Base-by-base conservation (phyloP, 2,329 filamentous ascomycete genomes). In the Aspergillus sergii region DNA sequence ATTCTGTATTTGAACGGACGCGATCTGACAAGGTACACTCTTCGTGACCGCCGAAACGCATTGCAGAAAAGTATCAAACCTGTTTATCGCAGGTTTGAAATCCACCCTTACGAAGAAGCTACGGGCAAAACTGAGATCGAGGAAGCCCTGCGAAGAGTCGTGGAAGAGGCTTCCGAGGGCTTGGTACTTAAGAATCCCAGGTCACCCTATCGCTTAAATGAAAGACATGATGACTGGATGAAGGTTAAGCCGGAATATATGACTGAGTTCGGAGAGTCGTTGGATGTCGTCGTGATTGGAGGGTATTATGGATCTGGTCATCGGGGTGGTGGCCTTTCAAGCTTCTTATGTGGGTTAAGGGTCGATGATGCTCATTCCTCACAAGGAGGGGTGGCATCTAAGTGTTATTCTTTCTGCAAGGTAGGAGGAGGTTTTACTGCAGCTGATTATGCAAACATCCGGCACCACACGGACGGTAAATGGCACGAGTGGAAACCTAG, bases 181-280 rank as follows among this genome's bases (percentile, higher is more conserved):
- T 83, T 98, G 0, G 93, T 99, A 0, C 81, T 98, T 58, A 99
- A 99, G 81, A 98, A 97, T 66, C 95, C 95, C 9, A 85, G 90
- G 6, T 96, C 94, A 0, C 85, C 88, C 72, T 99, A 99, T 75
- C 86, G 88, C 8, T 84, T 98, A 11, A 97, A 96, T 73, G 91
- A 92, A 69, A 90, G 95, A 55, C 95, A 96, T 71, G 92, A 96
- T 70, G 92, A 97, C 77, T 99, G 95, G 95, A 90, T 97, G 80
- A 99, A 99, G 76, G 94, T 99, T 10, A 99, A 99, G 73, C 95
- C 95, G 1, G 95, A 99, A 68, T 99, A 99, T 77, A 97, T 98
- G 94, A 89, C 89, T 2, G 94, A 97, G 66, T 97, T 95, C 75
- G 95, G 95, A 65, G 94, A 98, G 78, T 92, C 91, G 0, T 86